Evolutionary conservation across 306 rosid genomes (phyloP), one percentile per base, ranked within the genome.

Genomic region (Vicia villosa): DNA sequence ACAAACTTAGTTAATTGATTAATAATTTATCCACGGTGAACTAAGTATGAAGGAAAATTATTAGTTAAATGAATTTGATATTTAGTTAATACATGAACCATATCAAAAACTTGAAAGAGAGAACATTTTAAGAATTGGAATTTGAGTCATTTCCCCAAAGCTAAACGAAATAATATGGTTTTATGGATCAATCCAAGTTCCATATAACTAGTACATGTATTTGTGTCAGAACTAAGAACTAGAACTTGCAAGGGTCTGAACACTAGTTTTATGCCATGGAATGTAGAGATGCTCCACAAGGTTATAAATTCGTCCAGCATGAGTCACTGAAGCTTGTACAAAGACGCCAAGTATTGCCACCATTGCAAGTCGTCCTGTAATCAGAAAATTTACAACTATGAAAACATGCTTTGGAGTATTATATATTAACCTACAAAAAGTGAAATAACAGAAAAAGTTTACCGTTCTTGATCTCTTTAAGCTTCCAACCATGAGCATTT

Each of bases 401-500:
- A 17, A 20, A 70, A 60, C 24, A 10, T 36, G 40, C 47, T 66
- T 49, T 69, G 22, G 36, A 45, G 52, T 19, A 34, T 28, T 70
- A 69, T 17, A 52, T 20, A 34, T 47, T 22, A 30, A 52, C 34
- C n/a, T 19, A 42, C 54, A 62, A n/a, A 63, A 8, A 47, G 36
- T 20, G 74, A 22, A 70, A 26, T 7, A 52, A 51, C 34, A 26
- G 58, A 66, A 68, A 79, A 42, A 41, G 2, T 24, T 22, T 60
- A 87, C 98, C 98, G 34, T 94, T 94, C 75, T 88, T 94, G 10
- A 94, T 88, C 89, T 90, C 95, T 84, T 90, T 88, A 26, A 90
- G 96, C 85, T 94, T 94, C 95, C 77, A 88, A 3, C 85, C 89
- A 58, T 80, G 91, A 62, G 95, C 95, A 5, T 72, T 87, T 47